These are phyloP conservation scores for Hypoxylon sp. DNA, from an alignment of 2,329 filamentous ascomycete genomes.

Conservation along the genomic window DNA sequence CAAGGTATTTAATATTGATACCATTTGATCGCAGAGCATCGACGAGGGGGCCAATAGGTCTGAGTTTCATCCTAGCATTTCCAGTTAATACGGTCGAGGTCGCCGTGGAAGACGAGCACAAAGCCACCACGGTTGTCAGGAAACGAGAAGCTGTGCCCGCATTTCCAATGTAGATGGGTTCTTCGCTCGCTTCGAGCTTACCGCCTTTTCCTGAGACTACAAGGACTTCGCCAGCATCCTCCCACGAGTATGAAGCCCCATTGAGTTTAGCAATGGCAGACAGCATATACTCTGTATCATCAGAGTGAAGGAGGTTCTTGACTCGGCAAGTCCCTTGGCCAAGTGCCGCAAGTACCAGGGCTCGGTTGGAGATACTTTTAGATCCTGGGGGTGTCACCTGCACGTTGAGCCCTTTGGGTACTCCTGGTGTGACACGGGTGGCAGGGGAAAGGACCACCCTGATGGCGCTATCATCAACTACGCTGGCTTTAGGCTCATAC, in stretches of 20 bases:
- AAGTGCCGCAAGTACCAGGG: slow-evolving; percentile 92
- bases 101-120: slow-evolving; percentile 78
- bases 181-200: slow-evolving; percentile 79
- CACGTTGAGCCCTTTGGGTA: slow-evolving; percentile 75
- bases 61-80: slow-evolving; percentile 95
- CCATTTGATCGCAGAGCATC: slow-evolving; percentile 91
- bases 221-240: slow-evolving; percentile 92
- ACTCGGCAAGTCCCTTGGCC: slow-evolving; percentile 89
- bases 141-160: slow-evolving; percentile 97
- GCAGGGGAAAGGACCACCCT: slow-evolving; percentile 86
- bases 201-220: slow-evolving; percentile 94
- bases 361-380: slow-evolving; percentile 97
- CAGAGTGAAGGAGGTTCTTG: slow-evolving; percentile 93
- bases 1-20: slow-evolving; percentile 87
- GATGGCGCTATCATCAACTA: slow-evolving; percentile 89
- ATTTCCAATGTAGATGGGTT: slow-evolving; percentile 92
- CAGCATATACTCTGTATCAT: slow-evolving; percentile 97
- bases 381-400: slow-evolving; percentile 92
- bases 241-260: slow-evolving; percentile 92
- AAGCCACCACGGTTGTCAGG: slow-evolving; percentile 89
- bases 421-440: slow-evolving; percentile 79
- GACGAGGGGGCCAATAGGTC: slow-evolving; percentile 93
- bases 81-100: slow-evolving; percentile 87
- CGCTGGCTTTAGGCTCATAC: slow-evolving; percentile 87
- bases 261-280: slow-evolving; percentile 88